phyloP scores from a whole-genome alignment of 2,329 filamentous ascomycete genomes.

The Emericellopsis atlantica region DNA sequence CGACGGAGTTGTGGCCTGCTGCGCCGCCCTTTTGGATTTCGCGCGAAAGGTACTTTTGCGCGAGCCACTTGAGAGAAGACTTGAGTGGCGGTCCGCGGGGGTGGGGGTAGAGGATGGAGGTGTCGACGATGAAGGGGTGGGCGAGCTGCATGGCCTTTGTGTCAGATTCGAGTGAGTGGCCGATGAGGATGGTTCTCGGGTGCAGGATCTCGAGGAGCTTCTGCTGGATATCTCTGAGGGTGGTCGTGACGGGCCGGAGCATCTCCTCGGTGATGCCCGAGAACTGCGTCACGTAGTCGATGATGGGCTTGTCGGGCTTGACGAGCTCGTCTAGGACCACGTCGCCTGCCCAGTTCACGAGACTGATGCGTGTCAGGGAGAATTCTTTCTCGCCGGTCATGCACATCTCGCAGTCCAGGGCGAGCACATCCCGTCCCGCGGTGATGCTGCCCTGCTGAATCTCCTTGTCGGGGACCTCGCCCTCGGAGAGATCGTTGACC shows the following conservation, averaged over 20 bases:
- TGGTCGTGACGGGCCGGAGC: conserved; percentile 74
- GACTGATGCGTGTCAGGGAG: conserved; percentile 77
- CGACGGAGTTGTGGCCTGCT: conserved; percentile 76
- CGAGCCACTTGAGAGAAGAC: conserved; percentile 79
- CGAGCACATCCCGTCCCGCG: conserved; percentile 64
- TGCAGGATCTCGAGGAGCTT: conserved; percentile 62
- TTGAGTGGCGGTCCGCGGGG: conserved; percentile 82
- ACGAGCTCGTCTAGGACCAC: conserved; percentile 82
- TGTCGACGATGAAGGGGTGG: conserved; percentile 91
- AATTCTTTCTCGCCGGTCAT: conserved; percentile 69
- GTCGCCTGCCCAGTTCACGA: conserved; percentile 75
- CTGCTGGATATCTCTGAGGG: conserved; percentile 68
- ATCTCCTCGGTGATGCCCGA: conserved; percentile 87
- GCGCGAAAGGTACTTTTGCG: conserved; percentile 71
- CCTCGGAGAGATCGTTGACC: conserved; percentile 55
- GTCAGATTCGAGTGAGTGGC: conserved; percentile 74
- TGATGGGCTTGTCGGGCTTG: conserved; percentile 77
- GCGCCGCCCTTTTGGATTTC: conserved; percentile 77
- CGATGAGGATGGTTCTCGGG: conserved; percentile 61
- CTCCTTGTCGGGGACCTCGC: conserved; percentile 52
- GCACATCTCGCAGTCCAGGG: conserved; percentile 97
- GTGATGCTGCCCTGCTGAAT: conserved; percentile 75
- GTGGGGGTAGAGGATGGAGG: conserved; percentile 80
- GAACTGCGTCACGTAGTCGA: conserved; percentile 81
- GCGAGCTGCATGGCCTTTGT: conserved; percentile 73